These are phyloP conservation scores for Starmera amethionina DNA, from an alignment of 805 yeast genomes.

Conservation along the genomic window DNA sequence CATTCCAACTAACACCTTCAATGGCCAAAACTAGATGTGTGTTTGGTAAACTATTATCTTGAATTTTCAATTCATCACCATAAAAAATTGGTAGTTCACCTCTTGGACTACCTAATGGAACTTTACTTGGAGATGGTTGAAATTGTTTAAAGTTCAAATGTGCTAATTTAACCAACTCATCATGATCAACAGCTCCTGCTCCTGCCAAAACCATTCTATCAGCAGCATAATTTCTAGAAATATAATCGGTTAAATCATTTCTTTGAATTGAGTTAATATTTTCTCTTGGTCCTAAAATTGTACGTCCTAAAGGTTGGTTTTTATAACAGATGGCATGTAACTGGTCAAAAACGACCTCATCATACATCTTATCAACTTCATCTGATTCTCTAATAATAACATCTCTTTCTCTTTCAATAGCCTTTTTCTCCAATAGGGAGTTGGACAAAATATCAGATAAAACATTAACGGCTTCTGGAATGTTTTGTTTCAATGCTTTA, in stretches of 20 bases:
- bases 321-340: constrained; percentile 86
- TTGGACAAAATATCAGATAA: constrained; percentile 82
- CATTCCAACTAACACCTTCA: constrained; percentile 98
- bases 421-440: constrained; percentile 70
- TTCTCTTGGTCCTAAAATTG: constrained; percentile 89
- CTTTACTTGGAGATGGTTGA: constrained; percentile 38
- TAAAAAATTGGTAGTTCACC: constrained; percentile 68
- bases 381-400: constrained; percentile 95
- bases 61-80: constrained; percentile 79
- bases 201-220: constrained; percentile 98
- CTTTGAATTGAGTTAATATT: constrained; percentile 75
- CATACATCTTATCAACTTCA: constrained; percentile 97
- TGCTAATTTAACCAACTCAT: constrained; percentile 69
- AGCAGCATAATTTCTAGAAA: constrained; percentile 80
- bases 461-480: constrained; percentile 80
- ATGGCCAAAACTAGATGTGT: constrained; percentile 90
- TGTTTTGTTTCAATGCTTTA: constrained; percentile 70
- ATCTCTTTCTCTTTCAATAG: constrained; percentile 92
- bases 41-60: constrained; percentile 74
- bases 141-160: constrained; percentile 67
- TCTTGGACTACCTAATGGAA: constrained; percentile 58
- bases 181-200: constrained; percentile 89
- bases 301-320: constrained; percentile 90
- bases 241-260: constrained; percentile 69
- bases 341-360: constrained; percentile 96